Conservation (phyloP, 208 protist species). For the Blastocrithidia nonstop region DNA sequence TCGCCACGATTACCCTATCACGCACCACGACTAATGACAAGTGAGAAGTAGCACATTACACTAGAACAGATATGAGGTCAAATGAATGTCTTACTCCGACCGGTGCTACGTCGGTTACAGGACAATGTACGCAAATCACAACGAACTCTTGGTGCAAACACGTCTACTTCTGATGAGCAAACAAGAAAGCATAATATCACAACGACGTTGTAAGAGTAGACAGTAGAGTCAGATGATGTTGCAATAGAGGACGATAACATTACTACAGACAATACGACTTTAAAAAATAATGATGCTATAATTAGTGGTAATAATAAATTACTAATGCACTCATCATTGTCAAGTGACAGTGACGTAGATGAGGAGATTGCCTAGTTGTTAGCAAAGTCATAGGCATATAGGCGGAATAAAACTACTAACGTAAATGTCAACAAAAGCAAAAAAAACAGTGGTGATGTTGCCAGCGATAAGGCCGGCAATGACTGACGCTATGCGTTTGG, state of each 20-base stretch:
- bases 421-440: slow-evolving; percentile 5
- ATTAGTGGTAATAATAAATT: too few relatives aligned
- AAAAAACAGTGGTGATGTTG: slow-evolving; percentile 5
- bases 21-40: slow-evolving; percentile 39
- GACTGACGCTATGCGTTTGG: slow-evolving; percentile 79
- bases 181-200: slow-evolving; percentile 1
- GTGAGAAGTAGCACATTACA: slow-evolving; percentile 38
- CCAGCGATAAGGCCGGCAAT: slow-evolving; percentile 6
- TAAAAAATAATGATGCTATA: too few relatives aligned
- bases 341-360: slow-evolving; percentile 76
- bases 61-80: slow-evolving; percentile 82
- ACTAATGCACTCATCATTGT: too few relatives aligned
- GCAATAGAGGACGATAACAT: slow-evolving; percentile 8
- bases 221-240: slow-evolving; percentile 1
- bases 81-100: slow-evolving; percentile 59
- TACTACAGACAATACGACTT: too few relatives aligned
- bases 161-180: background rate
- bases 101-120: slow-evolving; percentile 62
- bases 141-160: slow-evolving; percentile 3
- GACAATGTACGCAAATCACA: slow-evolving; percentile 35
- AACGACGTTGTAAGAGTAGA: slow-evolving; percentile 4
- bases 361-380: slow-evolving; percentile 62
- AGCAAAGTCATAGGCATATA: slow-evolving; percentile 7
- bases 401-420: slow-evolving; percentile 10
- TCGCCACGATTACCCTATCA: slow-evolving; percentile 46